Percentiles rank a stretch among this genome's conserved stretches.
Conservation (phyloP, 805 yeast genomes). For the Candida broadrunensis region DNA sequence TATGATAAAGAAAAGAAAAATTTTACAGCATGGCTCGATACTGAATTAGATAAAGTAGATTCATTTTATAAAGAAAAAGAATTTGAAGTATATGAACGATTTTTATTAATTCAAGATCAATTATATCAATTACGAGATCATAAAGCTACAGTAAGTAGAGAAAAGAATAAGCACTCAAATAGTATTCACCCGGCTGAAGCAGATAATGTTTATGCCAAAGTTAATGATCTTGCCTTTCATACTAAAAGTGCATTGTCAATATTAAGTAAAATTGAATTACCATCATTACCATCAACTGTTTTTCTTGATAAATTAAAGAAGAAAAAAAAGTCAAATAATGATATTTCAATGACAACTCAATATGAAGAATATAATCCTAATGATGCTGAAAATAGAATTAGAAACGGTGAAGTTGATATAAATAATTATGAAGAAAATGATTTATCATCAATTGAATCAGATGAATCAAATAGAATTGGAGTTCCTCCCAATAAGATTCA, state of each 20-base stretch:
- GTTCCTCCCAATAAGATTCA: conserved; percentile 2
- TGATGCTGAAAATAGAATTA: conserved; percentile 33
- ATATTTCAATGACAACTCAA: conserved; percentile 9
- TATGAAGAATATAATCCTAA: conserved; percentile 24
- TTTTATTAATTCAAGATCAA: conserved; percentile 64
- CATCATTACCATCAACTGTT: conserved; percentile 37
- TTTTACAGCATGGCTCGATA: conserved; percentile 67
- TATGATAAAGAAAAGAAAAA: conserved; percentile 39
- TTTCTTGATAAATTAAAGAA: conserved; percentile 20
- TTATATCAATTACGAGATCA: conserved; percentile 61
- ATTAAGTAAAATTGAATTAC: conserved; percentile 34
- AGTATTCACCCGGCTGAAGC: not conserved
- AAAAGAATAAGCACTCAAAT: conserved; percentile 5
- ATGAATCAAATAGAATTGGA: conserved; percentile 1
- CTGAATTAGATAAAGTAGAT: conserved; percentile 59
- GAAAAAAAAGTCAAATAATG: conserved; percentile 4
- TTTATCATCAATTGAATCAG: conserved; percentile 12
- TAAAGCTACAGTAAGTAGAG: conserved; percentile 15
- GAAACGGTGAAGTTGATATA: conserved; percentile 26
- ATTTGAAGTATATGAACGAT: conserved; percentile 56
- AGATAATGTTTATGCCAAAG: conserved; percentile 6
- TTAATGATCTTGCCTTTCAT: conserved; percentile 28
- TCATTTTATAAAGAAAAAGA: conserved; percentile 60
- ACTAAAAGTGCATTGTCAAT: conserved; percentile 20
- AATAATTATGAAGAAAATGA: conserved; percentile 4